Evolutionary conservation across 768 basidiomycete species (phyloP).

Genomic region (Termitomyces sp.): DNA sequence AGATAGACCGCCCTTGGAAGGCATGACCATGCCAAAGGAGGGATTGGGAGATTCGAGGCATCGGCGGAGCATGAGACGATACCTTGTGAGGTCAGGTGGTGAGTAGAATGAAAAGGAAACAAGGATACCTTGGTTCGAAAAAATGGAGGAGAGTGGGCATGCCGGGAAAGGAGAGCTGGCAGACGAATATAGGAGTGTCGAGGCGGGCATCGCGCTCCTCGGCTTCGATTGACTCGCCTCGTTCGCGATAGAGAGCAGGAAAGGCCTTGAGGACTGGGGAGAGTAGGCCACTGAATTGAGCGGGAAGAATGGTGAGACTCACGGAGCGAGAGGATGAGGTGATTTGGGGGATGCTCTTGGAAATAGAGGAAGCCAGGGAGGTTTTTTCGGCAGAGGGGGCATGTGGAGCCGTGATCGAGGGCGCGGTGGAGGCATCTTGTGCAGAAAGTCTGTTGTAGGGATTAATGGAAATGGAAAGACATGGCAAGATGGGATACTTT

Average conservation of each 20-base stretch:
- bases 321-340: slow-evolving; percentile 70
- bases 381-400: slow-evolving; percentile 82
- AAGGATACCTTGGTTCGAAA: slow-evolving; percentile 76
- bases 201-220: slow-evolving; percentile 79
- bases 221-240: slow-evolving; percentile 59
- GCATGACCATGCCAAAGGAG: slow-evolving; percentile 93
- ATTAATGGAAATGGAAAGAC: slow-evolving; percentile 10
- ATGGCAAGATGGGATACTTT: slow-evolving; percentile 34
- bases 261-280: slow-evolving; percentile 64
- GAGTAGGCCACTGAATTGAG: slow-evolving; percentile 10
- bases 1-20: slow-evolving; percentile 37
- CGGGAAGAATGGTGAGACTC: slow-evolving; percentile 20
- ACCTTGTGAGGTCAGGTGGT: slow-evolving; percentile 35
- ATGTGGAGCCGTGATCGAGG: slow-evolving; percentile 77
- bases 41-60: slow-evolving; percentile 76
- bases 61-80: slow-evolving; percentile 96
- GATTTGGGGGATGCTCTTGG: slow-evolving; percentile 77
- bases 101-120: background rate
- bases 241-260: slow-evolving; percentile 57
- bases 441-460: slow-evolving; percentile 75
- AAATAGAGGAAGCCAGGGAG: slow-evolving; percentile 77
- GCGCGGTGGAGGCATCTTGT: slow-evolving; percentile 84
- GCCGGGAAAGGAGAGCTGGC: slow-evolving; percentile 86
- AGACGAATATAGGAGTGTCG: slow-evolving; percentile 89
- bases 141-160: slow-evolving; percentile 89